These are phyloP conservation scores for Raphanus sativus DNA, from an alignment of 345 rosid species.

Conservation along the genomic window DNA sequence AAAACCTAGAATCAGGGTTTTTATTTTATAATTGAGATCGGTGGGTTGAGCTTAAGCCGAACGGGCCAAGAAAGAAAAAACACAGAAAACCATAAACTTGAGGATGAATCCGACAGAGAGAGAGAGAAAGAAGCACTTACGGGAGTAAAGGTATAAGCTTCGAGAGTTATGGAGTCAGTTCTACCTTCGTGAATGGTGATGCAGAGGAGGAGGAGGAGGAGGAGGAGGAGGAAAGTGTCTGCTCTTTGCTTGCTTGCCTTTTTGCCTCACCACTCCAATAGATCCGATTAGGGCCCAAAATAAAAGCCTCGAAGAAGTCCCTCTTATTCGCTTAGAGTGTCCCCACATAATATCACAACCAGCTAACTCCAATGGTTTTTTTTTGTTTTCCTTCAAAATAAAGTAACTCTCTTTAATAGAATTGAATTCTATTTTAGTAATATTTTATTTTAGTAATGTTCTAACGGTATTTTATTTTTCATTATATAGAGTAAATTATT, in stretches of 20 bases:
- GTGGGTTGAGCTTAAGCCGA: background rate
- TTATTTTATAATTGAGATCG: background rate
- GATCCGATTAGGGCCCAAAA: background rate
- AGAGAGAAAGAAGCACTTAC: conserved; percentile 19
- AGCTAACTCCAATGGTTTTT: too few species aligned
- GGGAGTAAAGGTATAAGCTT: conserved; percentile 1
- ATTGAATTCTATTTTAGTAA: too few species aligned
- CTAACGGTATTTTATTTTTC: too few species aligned
- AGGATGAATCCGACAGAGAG: background rate
- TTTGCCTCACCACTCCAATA: background rate
- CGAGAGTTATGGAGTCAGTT: conserved; percentile 6
- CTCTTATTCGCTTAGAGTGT: background rate
- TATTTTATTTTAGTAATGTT: too few species aligned
- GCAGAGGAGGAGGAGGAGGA: background rate
- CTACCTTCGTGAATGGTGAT: background rate
- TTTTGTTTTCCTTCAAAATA: too few species aligned
- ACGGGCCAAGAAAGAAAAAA: background rate
- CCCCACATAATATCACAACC: too few species aligned
- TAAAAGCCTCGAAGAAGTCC: background rate
- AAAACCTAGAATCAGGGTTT: background rate
- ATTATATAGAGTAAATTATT: too few species aligned
- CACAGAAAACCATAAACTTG: background rate
- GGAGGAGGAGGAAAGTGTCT: background rate
- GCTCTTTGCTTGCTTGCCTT: background rate
- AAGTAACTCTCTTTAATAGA: too few species aligned